Percentiles rank a stretch among this genome's conserved stretches.
Conservation (phyloP, 1,284 basidiomycete genomes). For the Schizophyllum amplum region DNA sequence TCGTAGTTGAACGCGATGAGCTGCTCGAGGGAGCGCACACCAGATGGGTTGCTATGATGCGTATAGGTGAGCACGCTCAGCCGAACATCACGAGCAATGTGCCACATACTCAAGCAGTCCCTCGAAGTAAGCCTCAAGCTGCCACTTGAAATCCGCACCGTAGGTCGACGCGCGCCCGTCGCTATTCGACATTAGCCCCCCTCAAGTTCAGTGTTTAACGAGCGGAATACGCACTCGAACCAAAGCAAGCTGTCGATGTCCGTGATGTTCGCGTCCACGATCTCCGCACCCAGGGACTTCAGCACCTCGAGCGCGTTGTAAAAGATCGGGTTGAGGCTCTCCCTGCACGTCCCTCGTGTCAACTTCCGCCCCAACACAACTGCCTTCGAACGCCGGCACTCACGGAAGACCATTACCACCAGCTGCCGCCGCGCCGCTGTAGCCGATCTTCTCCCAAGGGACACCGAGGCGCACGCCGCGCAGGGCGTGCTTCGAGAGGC, state of each 20-base stretch:
- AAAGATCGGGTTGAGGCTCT: too few species aligned
- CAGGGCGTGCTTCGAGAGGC: constrained; percentile 39
- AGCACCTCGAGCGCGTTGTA: constrained; percentile 41
- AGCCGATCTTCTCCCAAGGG: constrained; percentile 39
- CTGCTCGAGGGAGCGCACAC: too few species aligned
- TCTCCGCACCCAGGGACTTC: constrained; percentile 42
- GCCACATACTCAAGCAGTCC: constrained; percentile 31
- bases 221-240: constrained; percentile 46
- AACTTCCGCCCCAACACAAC: too few species aligned
- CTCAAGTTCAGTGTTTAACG: constrained; percentile 52
- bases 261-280: constrained; percentile 57
- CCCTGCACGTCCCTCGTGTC: too few species aligned
- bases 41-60: too few species aligned
- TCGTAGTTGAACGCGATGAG: too few species aligned
- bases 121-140: constrained; percentile 39
- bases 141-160: constrained; percentile 1
- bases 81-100: constrained; percentile 19
- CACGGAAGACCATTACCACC: too few species aligned
- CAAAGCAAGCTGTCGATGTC: constrained; percentile 42
- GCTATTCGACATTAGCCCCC: constrained; percentile 18
- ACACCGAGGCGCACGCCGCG: constrained; percentile 55
- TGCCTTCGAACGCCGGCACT: too few species aligned
- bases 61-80: too few species aligned
- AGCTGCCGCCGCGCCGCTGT: constrained; percentile 36
- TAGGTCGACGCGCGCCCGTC: neutral